Evolutionary conservation across 2,329 filamentous ascomycete species (phyloP).

Genomic region (Ophiocordyceps robertsii): DNA sequence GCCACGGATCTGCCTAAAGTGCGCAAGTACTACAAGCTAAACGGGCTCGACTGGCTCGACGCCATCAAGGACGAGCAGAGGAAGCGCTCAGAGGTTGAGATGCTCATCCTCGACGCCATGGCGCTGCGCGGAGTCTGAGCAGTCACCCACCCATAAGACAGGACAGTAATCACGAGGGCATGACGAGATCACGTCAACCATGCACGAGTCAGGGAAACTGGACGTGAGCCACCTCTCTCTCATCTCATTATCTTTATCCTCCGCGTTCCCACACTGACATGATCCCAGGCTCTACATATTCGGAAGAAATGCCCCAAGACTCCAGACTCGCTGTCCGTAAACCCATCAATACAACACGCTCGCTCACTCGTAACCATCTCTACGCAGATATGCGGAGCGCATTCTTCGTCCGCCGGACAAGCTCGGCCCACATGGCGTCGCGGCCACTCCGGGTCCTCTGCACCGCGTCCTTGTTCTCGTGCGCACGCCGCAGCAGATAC

Average conservation of each 20-base stretch:
- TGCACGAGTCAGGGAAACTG: too few species aligned
- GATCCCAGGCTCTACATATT: too few species aligned
- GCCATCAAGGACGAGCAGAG: slow-evolving; percentile 26
- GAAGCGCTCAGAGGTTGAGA: slow-evolving; percentile 47
- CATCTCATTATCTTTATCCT: too few species aligned
- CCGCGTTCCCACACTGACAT: too few species aligned
- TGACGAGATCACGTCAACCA: too few species aligned
- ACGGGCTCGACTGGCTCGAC: slow-evolving; percentile 39
- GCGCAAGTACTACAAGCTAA: slow-evolving; percentile 78
- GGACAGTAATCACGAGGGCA: neutral
- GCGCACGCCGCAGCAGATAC: slow-evolving; percentile 48
- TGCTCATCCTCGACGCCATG: slow-evolving; percentile 61
- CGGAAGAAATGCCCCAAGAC: too few species aligned
- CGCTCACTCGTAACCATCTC: neutral
- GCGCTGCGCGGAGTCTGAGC: slow-evolving; percentile 34
- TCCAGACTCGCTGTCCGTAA: too few species aligned
- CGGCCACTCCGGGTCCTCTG: slow-evolving; percentile 47
- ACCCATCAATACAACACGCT: too few species aligned
- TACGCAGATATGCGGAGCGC: slow-evolving; percentile 21
- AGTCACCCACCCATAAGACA: neutral
- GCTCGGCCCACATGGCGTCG: slow-evolving; percentile 48
- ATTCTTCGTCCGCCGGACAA: slow-evolving; percentile 39
- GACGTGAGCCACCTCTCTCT: too few species aligned
- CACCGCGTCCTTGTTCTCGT: slow-evolving; percentile 64
- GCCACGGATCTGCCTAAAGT: slow-evolving; percentile 56